Evolutionary conservation across 2,329 filamentous ascomycete species (phyloP).

Genomic region (Stachybotrys chartarum): DNA sequence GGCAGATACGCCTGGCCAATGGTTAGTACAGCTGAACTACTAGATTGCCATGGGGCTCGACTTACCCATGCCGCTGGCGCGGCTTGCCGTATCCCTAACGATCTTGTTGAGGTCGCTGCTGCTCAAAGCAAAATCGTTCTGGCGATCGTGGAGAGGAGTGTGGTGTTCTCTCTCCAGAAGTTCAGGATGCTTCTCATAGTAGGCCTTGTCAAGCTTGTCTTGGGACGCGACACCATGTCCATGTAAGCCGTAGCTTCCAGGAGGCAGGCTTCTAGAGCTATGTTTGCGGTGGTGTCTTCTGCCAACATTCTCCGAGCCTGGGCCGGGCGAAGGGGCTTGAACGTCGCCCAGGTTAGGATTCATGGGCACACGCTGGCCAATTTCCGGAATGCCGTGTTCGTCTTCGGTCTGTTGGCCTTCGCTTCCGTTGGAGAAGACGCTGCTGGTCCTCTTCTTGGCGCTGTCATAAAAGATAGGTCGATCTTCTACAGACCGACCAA

Average conservation of each 20-base stretch:
- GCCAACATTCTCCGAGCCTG: constrained; percentile 34
- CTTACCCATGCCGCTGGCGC: constrained; percentile 45
- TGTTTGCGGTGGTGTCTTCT: constrained; percentile 62
- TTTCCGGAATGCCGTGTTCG: constrained; percentile 85
- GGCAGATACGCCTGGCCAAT: constrained; percentile 50
- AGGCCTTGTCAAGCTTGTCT: constrained; percentile 83
- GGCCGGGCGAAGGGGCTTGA: constrained; percentile 82
- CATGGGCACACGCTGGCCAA: constrained; percentile 90
- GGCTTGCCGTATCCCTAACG: constrained; percentile 62
- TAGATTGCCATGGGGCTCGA: constrained; percentile 4
- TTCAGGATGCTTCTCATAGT: constrained; percentile 90
- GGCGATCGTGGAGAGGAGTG: constrained; percentile 45
- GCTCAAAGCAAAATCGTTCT: constrained; percentile 74
- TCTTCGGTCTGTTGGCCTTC: constrained; percentile 52
- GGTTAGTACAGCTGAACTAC: constrained; percentile 13
- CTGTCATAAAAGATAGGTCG: constrained; percentile 38
- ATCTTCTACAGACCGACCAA: constrained; percentile 60
- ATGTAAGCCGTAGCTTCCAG: constrained; percentile 88
- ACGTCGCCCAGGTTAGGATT: constrained; percentile 88
- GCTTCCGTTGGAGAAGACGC: constrained; percentile 44
- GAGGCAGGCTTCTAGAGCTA: constrained; percentile 65
- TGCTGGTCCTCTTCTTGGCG: constrained; percentile 59
- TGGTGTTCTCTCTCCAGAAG: constrained; percentile 66
- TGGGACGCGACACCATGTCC: constrained; percentile 71
- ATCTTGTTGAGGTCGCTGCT: constrained; percentile 87